phyloP scores from a whole-genome alignment of 2,329 filamentous ascomycete genomes.

The Phoma sp. region DNA sequence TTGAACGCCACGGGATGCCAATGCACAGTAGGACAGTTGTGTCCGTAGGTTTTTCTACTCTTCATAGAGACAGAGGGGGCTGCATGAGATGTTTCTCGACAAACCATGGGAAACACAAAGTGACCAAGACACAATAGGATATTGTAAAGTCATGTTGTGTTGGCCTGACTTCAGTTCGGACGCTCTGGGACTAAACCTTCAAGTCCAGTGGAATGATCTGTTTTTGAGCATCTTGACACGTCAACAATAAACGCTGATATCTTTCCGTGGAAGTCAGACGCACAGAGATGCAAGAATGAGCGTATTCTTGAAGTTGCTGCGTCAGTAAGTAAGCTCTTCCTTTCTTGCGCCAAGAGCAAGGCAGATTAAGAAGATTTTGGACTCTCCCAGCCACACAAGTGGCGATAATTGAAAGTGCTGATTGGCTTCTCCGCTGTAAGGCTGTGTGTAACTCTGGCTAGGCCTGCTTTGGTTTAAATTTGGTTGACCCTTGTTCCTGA shows the following conservation, averaged over 20 bases:
- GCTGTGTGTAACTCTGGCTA: conserved; percentile 7
- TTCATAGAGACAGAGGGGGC: too few relatives aligned
- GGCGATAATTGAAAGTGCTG: not conserved
- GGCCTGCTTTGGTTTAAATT: not conserved
- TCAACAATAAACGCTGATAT: not conserved
- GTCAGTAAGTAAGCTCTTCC: not conserved
- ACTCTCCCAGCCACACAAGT: conserved; percentile 5
- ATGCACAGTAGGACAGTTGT: too few relatives aligned
- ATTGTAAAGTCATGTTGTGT: too few relatives aligned
- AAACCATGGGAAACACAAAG: too few relatives aligned
- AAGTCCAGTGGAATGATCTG: too few relatives aligned
- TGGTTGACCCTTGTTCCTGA: not conserved
- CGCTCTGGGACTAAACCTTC: too few relatives aligned
- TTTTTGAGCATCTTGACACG: not conserved
- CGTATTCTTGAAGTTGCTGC: too few relatives aligned
- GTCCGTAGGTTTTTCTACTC: too few relatives aligned
- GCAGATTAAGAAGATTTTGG: not conserved
- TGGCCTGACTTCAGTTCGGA: too few relatives aligned
- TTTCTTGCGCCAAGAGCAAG: conserved; percentile 8
- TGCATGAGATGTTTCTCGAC: too few relatives aligned
- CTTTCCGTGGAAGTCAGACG: not conserved
- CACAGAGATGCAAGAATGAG: not conserved
- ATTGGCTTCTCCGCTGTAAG: conserved; percentile 9
- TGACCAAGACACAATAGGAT: too few relatives aligned
- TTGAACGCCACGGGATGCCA: too few relatives aligned